These are phyloP conservation scores for Talaromyces sp. DNA, from an alignment of 2,329 filamentous ascomycete genomes.

Conservation along the genomic window DNA sequence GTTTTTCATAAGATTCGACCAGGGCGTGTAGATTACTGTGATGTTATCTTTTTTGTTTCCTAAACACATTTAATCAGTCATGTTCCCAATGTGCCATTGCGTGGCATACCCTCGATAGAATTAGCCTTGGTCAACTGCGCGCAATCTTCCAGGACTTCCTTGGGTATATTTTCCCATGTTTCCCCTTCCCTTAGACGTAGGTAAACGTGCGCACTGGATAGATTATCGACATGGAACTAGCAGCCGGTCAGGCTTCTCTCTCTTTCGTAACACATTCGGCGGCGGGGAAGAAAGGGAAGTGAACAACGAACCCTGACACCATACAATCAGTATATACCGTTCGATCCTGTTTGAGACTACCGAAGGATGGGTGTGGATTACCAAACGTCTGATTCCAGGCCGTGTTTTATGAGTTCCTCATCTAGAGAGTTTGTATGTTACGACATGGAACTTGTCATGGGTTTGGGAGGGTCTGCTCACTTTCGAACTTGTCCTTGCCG, in stretches of 20 bases:
- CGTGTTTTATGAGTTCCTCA: constrained; percentile 91
- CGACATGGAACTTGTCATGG: background rate
- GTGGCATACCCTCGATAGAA: constrained; percentile 75
- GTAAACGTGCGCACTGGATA: constrained; percentile 95
- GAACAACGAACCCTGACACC: constrained; percentile 15
- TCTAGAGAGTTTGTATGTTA: constrained; percentile 52
- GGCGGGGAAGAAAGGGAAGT: background rate
- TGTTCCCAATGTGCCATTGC: no score
- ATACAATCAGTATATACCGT: constrained; percentile 9
- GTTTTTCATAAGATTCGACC: constrained; percentile 93
- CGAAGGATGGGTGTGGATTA: constrained; percentile 31
- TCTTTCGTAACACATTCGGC: background rate
- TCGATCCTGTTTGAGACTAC: background rate
- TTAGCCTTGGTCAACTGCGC: constrained; percentile 99
- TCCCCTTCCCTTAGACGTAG: constrained; percentile 74
- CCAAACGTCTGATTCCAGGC: constrained; percentile 96
- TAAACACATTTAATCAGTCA: constrained; percentile 29
- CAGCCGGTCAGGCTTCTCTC: constrained; percentile 6
- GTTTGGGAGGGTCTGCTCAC: constrained; percentile 48
- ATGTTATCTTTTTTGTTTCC: constrained; percentile 99
- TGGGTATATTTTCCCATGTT: constrained; percentile 75
- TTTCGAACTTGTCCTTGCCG: constrained; percentile 98
- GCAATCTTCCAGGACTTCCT: constrained; percentile 73
- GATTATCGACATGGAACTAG: constrained; percentile 94
- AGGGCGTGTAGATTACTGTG: constrained; percentile 94